Evolutionary conservation across 2,329 filamentous ascomycete genomes (phyloP).

Genomic region (Sarocladium brachiariae): DNA sequence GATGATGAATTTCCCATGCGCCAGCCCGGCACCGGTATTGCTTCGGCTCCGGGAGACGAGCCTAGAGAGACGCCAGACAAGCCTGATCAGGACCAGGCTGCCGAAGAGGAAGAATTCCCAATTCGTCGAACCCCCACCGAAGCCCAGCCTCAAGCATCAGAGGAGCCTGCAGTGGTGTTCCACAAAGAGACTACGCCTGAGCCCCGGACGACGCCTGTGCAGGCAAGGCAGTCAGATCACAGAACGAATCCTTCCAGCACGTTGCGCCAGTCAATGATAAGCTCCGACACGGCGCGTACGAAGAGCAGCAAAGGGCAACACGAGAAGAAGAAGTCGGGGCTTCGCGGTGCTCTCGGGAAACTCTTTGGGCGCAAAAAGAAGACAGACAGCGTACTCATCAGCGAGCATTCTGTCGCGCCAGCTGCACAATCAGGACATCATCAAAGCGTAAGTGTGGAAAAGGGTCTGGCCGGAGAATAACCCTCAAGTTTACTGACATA

Average conservation of each 20-base stretch:
- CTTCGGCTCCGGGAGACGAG: conserved; percentile 22
- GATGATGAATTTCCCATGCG: conserved; percentile 49
- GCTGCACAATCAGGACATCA: conserved; percentile 25
- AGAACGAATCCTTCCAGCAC: conserved; percentile 27
- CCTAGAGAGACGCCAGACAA: conserved; percentile 14
- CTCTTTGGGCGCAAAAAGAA: conserved; percentile 55
- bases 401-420: conserved; percentile 15
- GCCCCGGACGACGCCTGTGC: background rate
- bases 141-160: background rate
- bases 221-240: background rate
- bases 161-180: background rate
- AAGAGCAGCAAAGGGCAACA: conserved; percentile 24
- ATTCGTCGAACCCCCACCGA: background rate
- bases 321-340: conserved; percentile 49
- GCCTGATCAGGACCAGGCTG: background rate
- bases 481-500: conserved; percentile 10
- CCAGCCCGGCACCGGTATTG: conserved; percentile 31
- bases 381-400: conserved; percentile 18
- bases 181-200: background rate
- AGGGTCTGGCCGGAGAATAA: no score
- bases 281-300: conserved; percentile 21
- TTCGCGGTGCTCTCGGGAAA: conserved; percentile 48
- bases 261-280: conserved; percentile 41
- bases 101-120: conserved; percentile 1
- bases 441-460: conserved; percentile 47